Evolutionary conservation across 768 basidiomycete species (phyloP).

Genomic region (Xanthoconium stramineum): DNA sequence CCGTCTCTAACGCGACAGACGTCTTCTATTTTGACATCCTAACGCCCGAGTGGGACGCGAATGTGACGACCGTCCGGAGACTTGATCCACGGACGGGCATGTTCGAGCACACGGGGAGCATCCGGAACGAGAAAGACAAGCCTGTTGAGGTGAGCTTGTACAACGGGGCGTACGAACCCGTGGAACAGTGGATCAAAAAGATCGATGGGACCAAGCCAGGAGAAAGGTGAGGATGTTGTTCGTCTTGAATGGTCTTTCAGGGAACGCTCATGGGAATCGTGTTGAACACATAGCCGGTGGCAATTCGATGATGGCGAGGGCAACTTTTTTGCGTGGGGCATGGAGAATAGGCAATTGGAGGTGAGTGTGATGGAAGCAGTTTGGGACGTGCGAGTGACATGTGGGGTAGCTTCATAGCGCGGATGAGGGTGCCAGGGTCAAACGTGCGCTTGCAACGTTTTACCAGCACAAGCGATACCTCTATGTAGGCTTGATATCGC

Average conservation of each 20-base stretch:
- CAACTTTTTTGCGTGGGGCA: conserved; percentile 18
- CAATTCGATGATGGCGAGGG: conserved; percentile 25
- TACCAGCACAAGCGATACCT: conserved; percentile 34
- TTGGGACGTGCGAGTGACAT: neutral
- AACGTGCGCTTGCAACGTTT: conserved; percentile 33
- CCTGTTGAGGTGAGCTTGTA: conserved; percentile 31
- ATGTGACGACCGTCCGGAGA: conserved; percentile 33
- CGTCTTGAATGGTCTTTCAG: neutral
- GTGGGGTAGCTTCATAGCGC: conserved; percentile 24
- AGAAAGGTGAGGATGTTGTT: conserved; percentile 7
- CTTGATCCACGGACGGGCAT: conserved; percentile 29
- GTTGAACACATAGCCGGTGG: conserved; percentile 17
- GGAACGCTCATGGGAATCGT: neutral
- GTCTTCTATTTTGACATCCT: conserved; percentile 39
- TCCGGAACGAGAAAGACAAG: conserved; percentile 31
- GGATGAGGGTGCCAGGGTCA: conserved; percentile 25
- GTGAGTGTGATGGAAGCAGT: neutral
- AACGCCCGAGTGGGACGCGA: conserved; percentile 37
- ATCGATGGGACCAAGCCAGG: conserved; percentile 13
- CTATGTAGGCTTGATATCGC: conserved; percentile 34
- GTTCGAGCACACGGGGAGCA: conserved; percentile 31
- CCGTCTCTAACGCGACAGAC: conserved; percentile 37
- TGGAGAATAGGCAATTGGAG: conserved; percentile 8
- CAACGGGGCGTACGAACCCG: conserved; percentile 24
- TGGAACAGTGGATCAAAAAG: conserved; percentile 31